Evolutionary conservation across 2,329 filamentous ascomycete genomes (phyloP).

Genomic region (Fusarium sp.): DNA sequence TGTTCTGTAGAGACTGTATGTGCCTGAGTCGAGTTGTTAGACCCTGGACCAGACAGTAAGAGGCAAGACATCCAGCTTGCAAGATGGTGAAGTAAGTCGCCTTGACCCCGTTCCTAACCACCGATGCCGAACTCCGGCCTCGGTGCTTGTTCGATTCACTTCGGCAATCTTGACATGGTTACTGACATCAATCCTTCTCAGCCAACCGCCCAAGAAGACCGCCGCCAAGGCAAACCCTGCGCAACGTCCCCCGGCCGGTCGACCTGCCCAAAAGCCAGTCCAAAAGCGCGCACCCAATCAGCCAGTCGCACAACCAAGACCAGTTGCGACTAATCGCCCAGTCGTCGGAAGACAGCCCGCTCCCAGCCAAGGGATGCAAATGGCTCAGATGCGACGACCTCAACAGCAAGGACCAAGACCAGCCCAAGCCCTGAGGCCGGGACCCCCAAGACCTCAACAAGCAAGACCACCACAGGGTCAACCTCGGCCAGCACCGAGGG

Average conservation of each 20-base stretch:
- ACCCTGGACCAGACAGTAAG: too few relatives aligned
- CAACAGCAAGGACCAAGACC: constrained; percentile 16
- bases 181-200: not conserved
- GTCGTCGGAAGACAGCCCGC: constrained; percentile 22
- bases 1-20: rapidly evolving
- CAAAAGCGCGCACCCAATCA: constrained; percentile 11
- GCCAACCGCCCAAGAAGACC: constrained; percentile 1
- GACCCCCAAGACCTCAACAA: not conserved
- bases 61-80: rapidly evolving
- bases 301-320: constrained; percentile 8
- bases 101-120: too few relatives aligned
- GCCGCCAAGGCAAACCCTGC: not conserved
- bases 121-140: too few relatives aligned
- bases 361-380: constrained; percentile 22
- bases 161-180: not conserved
- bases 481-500: too few relatives aligned
- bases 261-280: not conserved
- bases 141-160: too few relatives aligned
- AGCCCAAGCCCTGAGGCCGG: not conserved
- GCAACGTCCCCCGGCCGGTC: constrained; percentile 4
- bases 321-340: not conserved
- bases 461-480: too few relatives aligned
- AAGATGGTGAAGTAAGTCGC: constrained; percentile 16
- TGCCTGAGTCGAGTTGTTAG: too few relatives aligned
- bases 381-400: constrained; percentile 8